Conservation (phyloP, 1,284 basidiomycete species). For the Retiboletus flavoniger region DNA sequence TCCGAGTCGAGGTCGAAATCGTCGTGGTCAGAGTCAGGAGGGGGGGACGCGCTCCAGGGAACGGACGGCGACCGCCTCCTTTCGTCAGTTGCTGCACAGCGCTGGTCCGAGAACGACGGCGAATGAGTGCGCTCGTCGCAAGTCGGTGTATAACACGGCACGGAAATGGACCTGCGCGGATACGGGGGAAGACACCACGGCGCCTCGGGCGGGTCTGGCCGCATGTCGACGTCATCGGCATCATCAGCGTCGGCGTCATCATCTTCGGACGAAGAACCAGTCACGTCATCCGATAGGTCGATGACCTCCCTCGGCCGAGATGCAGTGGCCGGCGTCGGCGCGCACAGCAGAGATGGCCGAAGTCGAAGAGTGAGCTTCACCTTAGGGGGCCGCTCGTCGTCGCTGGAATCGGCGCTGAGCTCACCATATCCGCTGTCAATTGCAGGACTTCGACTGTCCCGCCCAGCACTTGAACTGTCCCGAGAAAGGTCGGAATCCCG, state of each 20-base stretch:
- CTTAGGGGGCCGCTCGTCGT: conserved; percentile 55
- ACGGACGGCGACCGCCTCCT: conserved; percentile 56
- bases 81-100: conserved; percentile 28
- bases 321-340: conserved; percentile 18
- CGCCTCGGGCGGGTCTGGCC: conserved; percentile 21
- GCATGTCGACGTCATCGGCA: conserved; percentile 32
- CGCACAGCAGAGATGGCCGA: conserved; percentile 37
- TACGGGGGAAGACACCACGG: conserved; percentile 38
- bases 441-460: conserved; percentile 23
- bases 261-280: conserved; percentile 32
- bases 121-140: conserved; percentile 37
- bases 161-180: conserved; percentile 51
- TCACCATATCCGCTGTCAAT: conserved; percentile 40
- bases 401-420: conserved; percentile 22
- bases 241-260: conserved; percentile 26
- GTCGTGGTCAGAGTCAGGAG: conserved; percentile 65
- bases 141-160: conserved; percentile 52
- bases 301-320: conserved; percentile 37
- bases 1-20: conserved; percentile 41
- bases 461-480: conserved; percentile 8
- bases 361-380: conserved; percentile 68
- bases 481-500: conserved; percentile 20
- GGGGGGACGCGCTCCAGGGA: conserved; percentile 56
- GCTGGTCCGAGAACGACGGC: conserved; percentile 17
- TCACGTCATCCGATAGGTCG: conserved; percentile 42